These are phyloP conservation scores for Fusarium cyanostomum DNA, from an alignment of 2,329 filamentous ascomycete species.

Conservation along the genomic window DNA sequence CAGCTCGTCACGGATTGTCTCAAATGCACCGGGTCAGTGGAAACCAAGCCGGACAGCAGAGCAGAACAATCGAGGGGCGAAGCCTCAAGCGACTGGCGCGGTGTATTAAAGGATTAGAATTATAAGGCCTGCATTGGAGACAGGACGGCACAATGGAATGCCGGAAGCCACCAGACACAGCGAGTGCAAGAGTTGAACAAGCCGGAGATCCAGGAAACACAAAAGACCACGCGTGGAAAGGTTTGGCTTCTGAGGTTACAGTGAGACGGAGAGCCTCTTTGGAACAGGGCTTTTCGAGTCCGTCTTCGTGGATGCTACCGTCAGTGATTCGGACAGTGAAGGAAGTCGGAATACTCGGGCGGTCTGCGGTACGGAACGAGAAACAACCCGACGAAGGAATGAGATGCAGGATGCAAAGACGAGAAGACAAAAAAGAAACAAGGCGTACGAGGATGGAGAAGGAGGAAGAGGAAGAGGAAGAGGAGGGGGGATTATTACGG, in stretches of 20 bases:
- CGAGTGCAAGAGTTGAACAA: slow-evolving; percentile 23
- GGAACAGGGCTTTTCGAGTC: slow-evolving; percentile 25
- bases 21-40: slow-evolving; percentile 20
- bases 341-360: slow-evolving; percentile 22
- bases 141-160: slow-evolving; percentile 35
- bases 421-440: slow-evolving; percentile 17
- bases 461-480: slow-evolving; percentile 15
- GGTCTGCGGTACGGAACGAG: slow-evolving; percentile 12
- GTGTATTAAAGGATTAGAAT: slow-evolving; percentile 46
- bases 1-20: slow-evolving; percentile 37
- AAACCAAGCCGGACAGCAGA: slow-evolving; percentile 4
- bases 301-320: slow-evolving; percentile 5
- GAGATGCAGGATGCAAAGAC: slow-evolving; percentile 12
- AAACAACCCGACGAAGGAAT: slow-evolving; percentile 20
- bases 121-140: slow-evolving; percentile 42
- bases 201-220: slow-evolving; percentile 28
- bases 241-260: slow-evolving; percentile 30
- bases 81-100: slow-evolving; percentile 28
- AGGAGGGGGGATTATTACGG: slow-evolving; percentile 30
- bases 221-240: slow-evolving; percentile 25
- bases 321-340: not conserved
- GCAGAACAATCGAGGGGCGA: slow-evolving; percentile 10
- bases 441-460: slow-evolving; percentile 14
- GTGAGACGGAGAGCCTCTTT: slow-evolving; percentile 26
- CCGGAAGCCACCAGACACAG: slow-evolving; percentile 30